Base-by-base conservation (phyloP, 768 basidiomycete genomes). In the Boletellus sp. region DNA sequence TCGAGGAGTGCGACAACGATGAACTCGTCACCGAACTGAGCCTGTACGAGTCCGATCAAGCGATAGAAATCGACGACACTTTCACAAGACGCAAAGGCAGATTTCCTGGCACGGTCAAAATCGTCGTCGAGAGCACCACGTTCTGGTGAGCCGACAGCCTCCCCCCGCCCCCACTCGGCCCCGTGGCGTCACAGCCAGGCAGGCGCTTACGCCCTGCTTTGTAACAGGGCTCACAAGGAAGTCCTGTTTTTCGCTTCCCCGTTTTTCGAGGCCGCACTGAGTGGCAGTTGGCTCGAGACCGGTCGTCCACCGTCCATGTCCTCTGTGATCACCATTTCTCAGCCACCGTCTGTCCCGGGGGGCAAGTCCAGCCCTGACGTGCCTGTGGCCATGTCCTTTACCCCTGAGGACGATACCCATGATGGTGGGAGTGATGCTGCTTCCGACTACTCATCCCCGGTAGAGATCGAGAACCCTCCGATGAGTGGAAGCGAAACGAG, bases 201-300 rank as follows among this genome's bases (percentile, higher is more conserved):
- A 23, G 37, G 37, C 39, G 34, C 51, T 57, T 33, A 54, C 44
- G 28, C 32, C 43, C n/a, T 13, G 47, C 43, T 34, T 26, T 15
- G 32, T 32, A 26, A 39, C 62, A 92, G 90, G 90, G 86, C 87
- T 1, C 93, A 95, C 70, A 93, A 90, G 66, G 92, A 94, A 63
- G 81, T 95, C 24, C 72, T 95, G 6, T 87, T 85, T 69, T 95
- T 93, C 63, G 87, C 92, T 4, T 94, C 91, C n/a, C 90, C 93
- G 0, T 95, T 95, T 75, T 95, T 95, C 66, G 86, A 94, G 68
- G 90, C 90, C 16, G 85, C 91, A 9, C 73, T 95, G 41, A 90
- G 90, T 58, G 93, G 93, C 8, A 81, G 89, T 61, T 95, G 93
- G 93, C 87, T 88, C 12, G 93, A 95, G 70, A 94, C 86, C 6